These are phyloP conservation scores for Coemansia sp. DNA, from an alignment of 192 early-diverging fungal genomes.

Conservation along the genomic window DNA sequence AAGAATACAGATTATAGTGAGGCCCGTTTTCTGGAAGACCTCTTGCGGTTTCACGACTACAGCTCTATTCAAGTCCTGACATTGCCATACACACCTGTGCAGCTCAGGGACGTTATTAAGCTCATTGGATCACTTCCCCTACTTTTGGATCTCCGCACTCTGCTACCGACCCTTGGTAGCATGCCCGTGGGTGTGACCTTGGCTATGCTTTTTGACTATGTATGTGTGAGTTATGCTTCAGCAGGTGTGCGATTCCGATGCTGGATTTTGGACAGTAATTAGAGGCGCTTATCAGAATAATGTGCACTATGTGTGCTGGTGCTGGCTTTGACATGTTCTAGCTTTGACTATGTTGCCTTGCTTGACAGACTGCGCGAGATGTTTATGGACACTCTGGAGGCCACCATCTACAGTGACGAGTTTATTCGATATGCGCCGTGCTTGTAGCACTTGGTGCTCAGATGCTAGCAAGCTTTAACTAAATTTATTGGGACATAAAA, in stretches of 20 bases:
- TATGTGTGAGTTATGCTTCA: neutral
- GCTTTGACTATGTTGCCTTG: neutral
- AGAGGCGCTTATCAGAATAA: neutral
- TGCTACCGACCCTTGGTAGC: neutral
- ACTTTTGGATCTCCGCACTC: neutral
- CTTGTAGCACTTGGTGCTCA: neutral
- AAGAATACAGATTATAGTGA: too few species aligned
- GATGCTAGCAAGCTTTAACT: too few species aligned
- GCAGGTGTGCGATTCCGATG: neutral
- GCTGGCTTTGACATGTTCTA: neutral
- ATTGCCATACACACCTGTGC: neutral
- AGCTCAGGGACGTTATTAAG: neutral
- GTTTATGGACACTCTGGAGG: neutral
- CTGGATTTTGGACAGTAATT: neutral
- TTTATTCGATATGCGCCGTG: neutral
- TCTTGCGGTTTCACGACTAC: neutral
- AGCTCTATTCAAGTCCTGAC: neutral
- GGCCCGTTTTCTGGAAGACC: too few species aligned
- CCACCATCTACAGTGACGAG: neutral
- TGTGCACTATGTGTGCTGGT: neutral
- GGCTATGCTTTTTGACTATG: neutral
- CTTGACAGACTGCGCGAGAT: neutral
- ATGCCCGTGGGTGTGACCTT: neutral
- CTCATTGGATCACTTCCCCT: neutral
- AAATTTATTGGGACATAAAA: too few species aligned